Base-by-base conservation (phyloP, 164 flowering plant genomes). In the Magnolia officinalis region DNA sequence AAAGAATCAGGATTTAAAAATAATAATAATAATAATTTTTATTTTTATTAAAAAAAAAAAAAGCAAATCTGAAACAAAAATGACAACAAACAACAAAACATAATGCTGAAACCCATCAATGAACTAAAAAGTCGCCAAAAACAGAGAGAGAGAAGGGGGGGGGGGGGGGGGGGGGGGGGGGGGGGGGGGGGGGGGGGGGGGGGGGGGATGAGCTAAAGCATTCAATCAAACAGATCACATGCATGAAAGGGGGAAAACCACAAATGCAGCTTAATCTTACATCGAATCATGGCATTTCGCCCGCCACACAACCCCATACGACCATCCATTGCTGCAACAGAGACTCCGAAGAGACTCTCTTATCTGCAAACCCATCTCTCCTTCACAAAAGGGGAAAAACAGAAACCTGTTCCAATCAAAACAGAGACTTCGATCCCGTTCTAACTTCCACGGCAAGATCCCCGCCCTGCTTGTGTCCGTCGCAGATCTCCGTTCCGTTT, bases 271-370 rank as follows among this genome's bases (percentile, higher is more conserved):
- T 24, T 50, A 67, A 78, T 20, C 83, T 85, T 84, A 94, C 98
- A 89, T 84, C 75, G 88, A 78, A 82, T 88, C 90, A 75, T 72
- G 76, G 21, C 77, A 83, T 84, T 90, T 80, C 81, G 85, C 85
- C 61, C 90, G 77, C 97, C 98, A 94, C 64, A 94, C 82, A 81
- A 87, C 86, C 3, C 88, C 97, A 83, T 88, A 94, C 75, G 87
- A 83, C 96, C 96, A 94, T 8, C 93, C 91, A 84, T 88, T 69
- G 76, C 81, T 79, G 83, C 84, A 81, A 65, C 93, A 92, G 63
- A 94, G 85, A 71, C 61, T 80, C 86, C 85, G 83, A 7, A 93
- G 84, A 21, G 45, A 82, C 68, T 82, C 82, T 80, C 81, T 86
- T 13, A 85, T 51, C 75, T 66, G 67, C 23, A 86, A 87, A 75